Evolutionary conservation across 768 basidiomycete species (phyloP).

Genomic region (Termitomyces eurrhizus): DNA sequence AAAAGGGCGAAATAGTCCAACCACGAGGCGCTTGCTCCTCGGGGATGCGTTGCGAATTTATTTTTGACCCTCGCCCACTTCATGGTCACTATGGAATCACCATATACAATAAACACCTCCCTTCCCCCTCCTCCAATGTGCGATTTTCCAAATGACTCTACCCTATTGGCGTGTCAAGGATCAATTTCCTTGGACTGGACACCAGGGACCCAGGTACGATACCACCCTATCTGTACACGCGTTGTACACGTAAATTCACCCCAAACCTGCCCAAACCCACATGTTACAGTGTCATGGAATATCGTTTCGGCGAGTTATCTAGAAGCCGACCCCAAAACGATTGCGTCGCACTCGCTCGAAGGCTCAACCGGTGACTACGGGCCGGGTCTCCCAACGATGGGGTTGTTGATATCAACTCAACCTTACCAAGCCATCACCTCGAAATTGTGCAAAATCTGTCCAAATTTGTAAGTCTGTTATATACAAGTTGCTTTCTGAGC

Average conservation of each 20-base stretch:
- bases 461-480: not conserved
- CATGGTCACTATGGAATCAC: not conserved
- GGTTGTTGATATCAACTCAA: too few species aligned
- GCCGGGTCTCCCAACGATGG: not conserved
- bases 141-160: not conserved
- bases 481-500: not conserved
- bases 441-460: not conserved
- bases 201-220: not conserved
- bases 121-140: not conserved
- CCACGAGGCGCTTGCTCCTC: not conserved
- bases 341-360: not conserved
- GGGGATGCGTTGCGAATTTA: not conserved
- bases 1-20: not conserved
- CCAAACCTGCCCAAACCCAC: not conserved
- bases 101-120: not conserved
- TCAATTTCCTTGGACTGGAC: not conserved
- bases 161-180: not conserved
- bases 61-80: not conserved
- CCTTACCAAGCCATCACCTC: not conserved
- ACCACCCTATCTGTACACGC: not conserved
- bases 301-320: not conserved
- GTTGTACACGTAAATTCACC: not conserved
- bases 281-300: not conserved
- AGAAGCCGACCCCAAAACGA: slow-evolving; percentile 2
- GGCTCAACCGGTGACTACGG: not conserved